A percentile compares a stretch with the other conserved stretches of the same genome.
These are phyloP conservation scores for Schizosaccharomyces japonicus DNA, from an alignment of 805 yeast species.

Conservation along the genomic window DNA sequence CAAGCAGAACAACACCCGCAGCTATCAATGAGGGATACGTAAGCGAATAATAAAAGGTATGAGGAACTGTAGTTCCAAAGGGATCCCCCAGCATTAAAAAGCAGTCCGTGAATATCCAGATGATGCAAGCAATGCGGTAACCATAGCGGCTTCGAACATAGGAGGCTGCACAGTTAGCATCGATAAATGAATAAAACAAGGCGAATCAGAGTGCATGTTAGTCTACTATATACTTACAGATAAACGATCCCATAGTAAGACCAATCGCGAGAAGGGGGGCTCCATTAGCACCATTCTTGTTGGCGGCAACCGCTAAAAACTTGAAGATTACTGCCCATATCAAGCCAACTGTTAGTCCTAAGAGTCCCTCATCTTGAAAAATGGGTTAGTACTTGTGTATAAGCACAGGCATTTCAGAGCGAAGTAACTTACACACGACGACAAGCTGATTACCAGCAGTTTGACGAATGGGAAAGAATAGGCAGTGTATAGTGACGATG, in stretches of 20 bases:
- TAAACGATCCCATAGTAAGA: neutral
- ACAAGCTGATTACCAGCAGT: conserved; percentile 1
- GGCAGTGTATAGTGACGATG: neutral
- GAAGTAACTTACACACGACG: neutral
- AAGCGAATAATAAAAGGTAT: neutral
- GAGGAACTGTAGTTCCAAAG: neutral
- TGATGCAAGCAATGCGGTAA: neutral
- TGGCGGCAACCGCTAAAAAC: neutral
- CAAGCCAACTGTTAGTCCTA: neutral
- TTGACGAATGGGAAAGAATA: neutral
- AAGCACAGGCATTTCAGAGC: too few relatives aligned
- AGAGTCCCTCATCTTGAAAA: too few relatives aligned
- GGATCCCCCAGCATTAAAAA: neutral
- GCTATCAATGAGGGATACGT: neutral
- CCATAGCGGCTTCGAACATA: conserved; percentile 5
- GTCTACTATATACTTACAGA: neutral
- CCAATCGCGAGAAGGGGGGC: neutral
- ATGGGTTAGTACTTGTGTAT: too few relatives aligned
- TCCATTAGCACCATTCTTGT: neutral
- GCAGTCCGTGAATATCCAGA: neutral
- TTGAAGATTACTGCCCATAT: neutral
- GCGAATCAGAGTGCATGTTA: too few relatives aligned
- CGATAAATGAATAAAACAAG: neutral
- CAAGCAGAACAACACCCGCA: neutral
- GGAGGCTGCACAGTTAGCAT: neutral